phyloP scores from a whole-genome alignment of 192 early-diverging fungal genomes.

The Allomyces arbusculus region DNA sequence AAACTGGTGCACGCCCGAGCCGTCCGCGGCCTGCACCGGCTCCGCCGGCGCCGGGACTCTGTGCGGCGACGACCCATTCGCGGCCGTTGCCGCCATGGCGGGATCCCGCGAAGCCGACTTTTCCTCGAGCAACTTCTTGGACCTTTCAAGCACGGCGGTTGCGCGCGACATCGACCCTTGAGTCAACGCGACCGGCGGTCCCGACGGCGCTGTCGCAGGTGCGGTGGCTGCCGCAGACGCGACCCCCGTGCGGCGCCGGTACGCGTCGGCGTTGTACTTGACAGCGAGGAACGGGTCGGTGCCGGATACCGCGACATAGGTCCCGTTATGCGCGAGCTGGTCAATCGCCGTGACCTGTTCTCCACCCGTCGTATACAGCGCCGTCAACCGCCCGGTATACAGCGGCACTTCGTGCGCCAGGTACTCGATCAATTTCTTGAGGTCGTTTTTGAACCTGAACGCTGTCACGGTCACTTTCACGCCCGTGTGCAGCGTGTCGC shows the following conservation, averaged over 20 bases:
- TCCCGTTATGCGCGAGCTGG: background rate
- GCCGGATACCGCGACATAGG: background rate
- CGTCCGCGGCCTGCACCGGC: too few species aligned
- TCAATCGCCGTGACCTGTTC: background rate
- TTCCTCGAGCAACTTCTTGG: background rate
- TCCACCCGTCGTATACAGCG: background rate
- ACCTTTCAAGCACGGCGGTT: background rate
- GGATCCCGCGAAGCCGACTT: background rate
- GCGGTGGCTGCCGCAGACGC: background rate
- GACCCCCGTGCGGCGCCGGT: background rate
- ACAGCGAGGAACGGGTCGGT: background rate
- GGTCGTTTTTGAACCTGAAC: background rate
- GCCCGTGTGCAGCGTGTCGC: background rate
- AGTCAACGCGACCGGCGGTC: background rate
- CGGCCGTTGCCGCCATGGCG: too few species aligned
- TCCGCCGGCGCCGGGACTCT: too few species aligned
- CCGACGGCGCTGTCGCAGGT: too few species aligned
- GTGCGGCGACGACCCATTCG: too few species aligned
- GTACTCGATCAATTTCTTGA: background rate
- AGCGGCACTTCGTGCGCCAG: background rate
- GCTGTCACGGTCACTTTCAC: background rate
- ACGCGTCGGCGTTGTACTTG: background rate
- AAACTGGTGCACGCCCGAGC: too few species aligned
- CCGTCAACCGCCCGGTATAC: background rate
- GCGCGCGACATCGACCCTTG: background rate